These are phyloP conservation scores for Phytophthora hibernalis DNA, from an alignment of 352 stramenopile genomes.

Conservation along the genomic window DNA sequence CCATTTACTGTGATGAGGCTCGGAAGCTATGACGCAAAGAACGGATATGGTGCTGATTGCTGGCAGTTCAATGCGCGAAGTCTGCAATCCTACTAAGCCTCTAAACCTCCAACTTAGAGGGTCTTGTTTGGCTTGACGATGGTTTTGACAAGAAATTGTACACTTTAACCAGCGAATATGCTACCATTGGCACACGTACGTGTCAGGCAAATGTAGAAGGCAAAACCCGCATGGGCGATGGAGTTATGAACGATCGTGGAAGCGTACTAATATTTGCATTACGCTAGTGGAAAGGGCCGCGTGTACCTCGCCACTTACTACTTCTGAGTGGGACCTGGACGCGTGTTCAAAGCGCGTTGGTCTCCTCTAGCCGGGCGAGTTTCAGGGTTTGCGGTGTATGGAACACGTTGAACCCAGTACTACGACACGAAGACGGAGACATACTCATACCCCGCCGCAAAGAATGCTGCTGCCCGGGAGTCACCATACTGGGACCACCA, in stretches of 20 bases:
- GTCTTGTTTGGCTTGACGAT: not conserved
- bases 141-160: not conserved
- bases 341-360: not conserved
- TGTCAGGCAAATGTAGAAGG: too few relatives aligned
- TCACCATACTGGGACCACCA: constrained; percentile 41
- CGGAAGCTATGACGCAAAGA: too few relatives aligned
- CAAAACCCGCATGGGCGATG: not conserved
- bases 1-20: not conserved
- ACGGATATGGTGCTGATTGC: not conserved
- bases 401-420: constrained; percentile 16
- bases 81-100: too few relatives aligned
- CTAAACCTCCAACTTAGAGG: too few relatives aligned
- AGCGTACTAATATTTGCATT: constrained; percentile 1
- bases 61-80: not conserved
- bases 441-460: constrained; percentile 18
- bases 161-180: too few relatives aligned
- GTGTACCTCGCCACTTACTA: not conserved
- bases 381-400: constrained; percentile 12
- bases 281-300: not conserved
- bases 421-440: constrained; percentile 19
- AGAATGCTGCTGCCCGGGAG: constrained; percentile 45
- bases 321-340: not conserved
- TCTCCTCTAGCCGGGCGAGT: constrained; percentile 2
- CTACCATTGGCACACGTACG: too few relatives aligned
- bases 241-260: not conserved